Conservation (phyloP, 73 alveolate genomes). For the Tetrahymena elliotti region DNA sequence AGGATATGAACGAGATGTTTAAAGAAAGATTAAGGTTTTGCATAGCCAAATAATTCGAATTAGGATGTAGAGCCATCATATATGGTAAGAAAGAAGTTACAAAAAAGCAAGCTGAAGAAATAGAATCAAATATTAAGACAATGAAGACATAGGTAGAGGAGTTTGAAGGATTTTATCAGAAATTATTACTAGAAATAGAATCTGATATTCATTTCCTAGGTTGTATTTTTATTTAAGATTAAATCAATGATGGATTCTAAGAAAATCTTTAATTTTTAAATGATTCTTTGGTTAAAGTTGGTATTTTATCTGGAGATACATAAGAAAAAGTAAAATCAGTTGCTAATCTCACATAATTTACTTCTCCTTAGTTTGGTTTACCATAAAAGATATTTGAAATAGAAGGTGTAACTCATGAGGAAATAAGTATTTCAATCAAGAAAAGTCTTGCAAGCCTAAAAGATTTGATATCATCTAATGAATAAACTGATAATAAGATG, state of each 20-base stretch:
- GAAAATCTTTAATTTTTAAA: background rate
- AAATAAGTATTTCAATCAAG: background rate
- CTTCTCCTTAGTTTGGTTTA: background rate
- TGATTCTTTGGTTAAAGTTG: background rate
- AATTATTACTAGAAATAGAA: background rate
- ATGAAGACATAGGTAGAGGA: background rate
- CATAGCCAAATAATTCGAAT: background rate
- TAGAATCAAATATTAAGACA: background rate
- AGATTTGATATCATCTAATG: background rate
- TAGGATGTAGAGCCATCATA: background rate
- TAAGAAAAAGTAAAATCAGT: background rate
- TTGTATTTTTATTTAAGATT: background rate
- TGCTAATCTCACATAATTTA: background rate
- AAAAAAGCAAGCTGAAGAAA: background rate
- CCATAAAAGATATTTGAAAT: background rate
- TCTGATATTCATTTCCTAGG: background rate
- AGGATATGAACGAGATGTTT: background rate
- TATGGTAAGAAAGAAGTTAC: background rate
- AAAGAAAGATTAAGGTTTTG: background rate
- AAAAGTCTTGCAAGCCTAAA: background rate
- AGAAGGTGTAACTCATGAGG: background rate
- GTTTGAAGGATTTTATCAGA: background rate
- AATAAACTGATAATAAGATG: background rate
- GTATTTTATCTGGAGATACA: background rate
- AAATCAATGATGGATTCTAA: background rate